phyloP scores from a whole-genome alignment of 805 yeast species.

The Wickerhamiella domercqiae region DNA sequence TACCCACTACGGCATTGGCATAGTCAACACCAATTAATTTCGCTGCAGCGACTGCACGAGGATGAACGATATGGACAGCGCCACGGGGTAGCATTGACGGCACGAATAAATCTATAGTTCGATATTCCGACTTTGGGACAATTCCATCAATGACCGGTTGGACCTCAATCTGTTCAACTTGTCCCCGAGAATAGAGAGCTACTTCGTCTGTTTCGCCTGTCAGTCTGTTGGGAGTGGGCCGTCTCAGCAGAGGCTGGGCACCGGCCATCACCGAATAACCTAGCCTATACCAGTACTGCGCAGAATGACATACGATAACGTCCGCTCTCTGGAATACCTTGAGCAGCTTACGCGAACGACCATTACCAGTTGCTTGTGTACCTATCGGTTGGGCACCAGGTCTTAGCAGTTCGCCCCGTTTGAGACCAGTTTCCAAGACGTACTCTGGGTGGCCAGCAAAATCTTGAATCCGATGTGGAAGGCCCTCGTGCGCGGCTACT shows the following conservation, averaged over 20 bases:
- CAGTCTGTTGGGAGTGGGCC: conserved; percentile 17
- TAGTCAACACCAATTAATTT: conserved; percentile 52
- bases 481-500: conserved; percentile 59
- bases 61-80: conserved; percentile 42
- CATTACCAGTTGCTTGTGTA: conserved; percentile 37
- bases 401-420: conserved; percentile 53
- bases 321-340: conserved; percentile 46
- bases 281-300: conserved; percentile 71
- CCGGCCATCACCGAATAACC: conserved; percentile 69
- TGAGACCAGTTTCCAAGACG: conserved; percentile 61
- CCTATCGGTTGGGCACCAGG: conserved; percentile 59
- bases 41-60: conserved; percentile 53
- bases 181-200: conserved; percentile 54
- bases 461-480: conserved; percentile 73
- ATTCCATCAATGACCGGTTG: conserved; percentile 55
- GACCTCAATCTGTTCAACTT: conserved; percentile 45
- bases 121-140: conserved; percentile 61
- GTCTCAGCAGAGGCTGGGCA: conserved; percentile 40
- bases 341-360: conserved; percentile 24
- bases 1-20: conserved; percentile 78
- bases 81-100: conserved; percentile 74
- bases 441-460: conserved; percentile 78
- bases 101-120: conserved; percentile 69
- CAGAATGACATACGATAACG: conserved; percentile 49
- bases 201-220: conserved; percentile 16